Evolutionary conservation across 106 monocot species (phyloP).

Genomic region (Dioscorea alata): DNA sequence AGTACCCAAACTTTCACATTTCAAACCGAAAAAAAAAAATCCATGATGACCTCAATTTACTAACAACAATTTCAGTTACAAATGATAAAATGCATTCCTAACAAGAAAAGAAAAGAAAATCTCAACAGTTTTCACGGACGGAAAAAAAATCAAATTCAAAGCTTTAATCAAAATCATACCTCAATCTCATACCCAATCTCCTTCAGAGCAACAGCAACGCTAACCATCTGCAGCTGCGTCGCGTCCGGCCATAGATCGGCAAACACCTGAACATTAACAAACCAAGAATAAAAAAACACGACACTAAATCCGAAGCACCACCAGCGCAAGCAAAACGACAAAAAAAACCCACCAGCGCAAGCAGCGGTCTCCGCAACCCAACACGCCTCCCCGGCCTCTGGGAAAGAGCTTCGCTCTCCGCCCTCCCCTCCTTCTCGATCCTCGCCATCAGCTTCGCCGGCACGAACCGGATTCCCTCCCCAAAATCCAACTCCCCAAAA

Average conservation of each 20-base stretch:
- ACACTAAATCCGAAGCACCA: not conserved
- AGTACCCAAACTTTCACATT: no score
- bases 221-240: constrained; percentile 61
- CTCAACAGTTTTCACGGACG: no score
- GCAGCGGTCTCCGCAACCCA: constrained; percentile 35
- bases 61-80: no score
- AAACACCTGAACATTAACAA: constrained; percentile 33
- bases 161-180: constrained; percentile 18
- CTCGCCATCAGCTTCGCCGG: constrained; percentile 47
- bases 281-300: not conserved
- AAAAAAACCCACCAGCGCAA: constrained; percentile 49
- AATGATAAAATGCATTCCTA: no score
- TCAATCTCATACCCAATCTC: constrained; percentile 60
- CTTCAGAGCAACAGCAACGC: constrained; percentile 42
- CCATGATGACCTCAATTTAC: no score
- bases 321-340: not conserved
- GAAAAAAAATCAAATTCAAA: no score
- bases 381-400: constrained; percentile 25
- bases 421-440: constrained; percentile 48
- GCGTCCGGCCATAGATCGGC: constrained; percentile 37
- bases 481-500: constrained; percentile 39
- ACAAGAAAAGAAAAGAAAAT: no score
- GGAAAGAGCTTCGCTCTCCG: constrained; percentile 17
- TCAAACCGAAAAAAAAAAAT: no score
- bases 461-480: constrained; percentile 53